These are phyloP conservation scores for Linum tenue DNA, from an alignment of 345 rosid species.

Conservation along the genomic window DNA sequence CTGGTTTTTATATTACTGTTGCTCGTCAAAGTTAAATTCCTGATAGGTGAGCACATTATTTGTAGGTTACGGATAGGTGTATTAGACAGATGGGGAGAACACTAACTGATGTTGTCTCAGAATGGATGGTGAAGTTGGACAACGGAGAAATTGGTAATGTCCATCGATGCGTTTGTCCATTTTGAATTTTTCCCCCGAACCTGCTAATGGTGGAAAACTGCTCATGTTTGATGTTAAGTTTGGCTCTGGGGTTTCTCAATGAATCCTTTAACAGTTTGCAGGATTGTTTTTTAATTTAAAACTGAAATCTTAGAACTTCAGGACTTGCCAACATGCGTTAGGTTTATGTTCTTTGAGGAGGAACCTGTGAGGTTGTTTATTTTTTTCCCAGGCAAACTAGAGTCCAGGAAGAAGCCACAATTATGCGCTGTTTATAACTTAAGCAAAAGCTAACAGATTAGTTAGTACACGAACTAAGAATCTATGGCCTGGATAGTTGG, in stretches of 20 bases:
- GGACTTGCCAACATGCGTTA: background rate
- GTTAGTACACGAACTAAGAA: too few relatives aligned
- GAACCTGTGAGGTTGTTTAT: too few relatives aligned
- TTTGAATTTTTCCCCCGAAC: background rate
- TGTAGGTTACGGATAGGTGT: conserved; percentile 70
- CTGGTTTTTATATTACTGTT: background rate
- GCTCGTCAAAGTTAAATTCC: background rate
- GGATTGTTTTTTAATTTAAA: background rate
- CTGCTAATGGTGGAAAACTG: conserved; percentile 6
- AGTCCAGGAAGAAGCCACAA: too few relatives aligned
- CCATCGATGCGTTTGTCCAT: background rate
- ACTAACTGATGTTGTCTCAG: conserved; percentile 55
- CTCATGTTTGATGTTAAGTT: background rate
- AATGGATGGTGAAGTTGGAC: conserved; percentile 54
- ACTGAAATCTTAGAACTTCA: background rate
- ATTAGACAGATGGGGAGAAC: conserved; percentile 52
- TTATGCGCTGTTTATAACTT: too few relatives aligned
- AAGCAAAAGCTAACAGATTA: too few relatives aligned
- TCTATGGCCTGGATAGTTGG: background rate
- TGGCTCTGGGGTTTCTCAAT: background rate
- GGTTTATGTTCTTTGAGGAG: background rate
- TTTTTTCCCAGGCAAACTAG: too few relatives aligned
- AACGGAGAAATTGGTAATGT: conserved; percentile 64
- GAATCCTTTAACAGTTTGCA: background rate
- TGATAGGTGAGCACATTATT: conserved; percentile 13